Evolutionary conservation across 768 basidiomycete species (phyloP).

Genomic region (Imleria badia): DNA sequence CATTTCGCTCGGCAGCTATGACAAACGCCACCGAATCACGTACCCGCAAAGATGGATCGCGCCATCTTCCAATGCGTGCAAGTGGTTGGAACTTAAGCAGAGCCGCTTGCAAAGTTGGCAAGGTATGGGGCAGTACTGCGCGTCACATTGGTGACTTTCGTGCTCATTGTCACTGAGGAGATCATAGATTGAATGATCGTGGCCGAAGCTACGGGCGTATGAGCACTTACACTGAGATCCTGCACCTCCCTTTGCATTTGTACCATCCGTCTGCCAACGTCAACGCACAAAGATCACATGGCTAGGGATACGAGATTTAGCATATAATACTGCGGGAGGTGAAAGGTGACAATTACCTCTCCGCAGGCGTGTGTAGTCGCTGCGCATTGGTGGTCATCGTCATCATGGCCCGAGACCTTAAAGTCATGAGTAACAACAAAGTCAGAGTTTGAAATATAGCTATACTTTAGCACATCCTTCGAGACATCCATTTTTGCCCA

Average conservation of each 20-base stretch:
- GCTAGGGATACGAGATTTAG: constrained; percentile 29
- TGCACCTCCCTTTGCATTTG: constrained; percentile 45
- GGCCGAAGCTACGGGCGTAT: neutral
- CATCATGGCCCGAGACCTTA: constrained; percentile 48
- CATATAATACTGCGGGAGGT: neutral
- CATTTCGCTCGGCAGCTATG: constrained; percentile 4
- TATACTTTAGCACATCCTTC: constrained; percentile 51
- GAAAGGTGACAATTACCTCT: constrained; percentile 36
- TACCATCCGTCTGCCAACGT: constrained; percentile 29
- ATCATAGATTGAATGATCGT: neutral
- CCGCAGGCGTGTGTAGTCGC: constrained; percentile 55
- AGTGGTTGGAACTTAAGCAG: constrained; percentile 47
- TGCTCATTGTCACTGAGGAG: constrained; percentile 46
- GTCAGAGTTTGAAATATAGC: neutral
- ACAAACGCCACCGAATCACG: constrained; percentile 4
- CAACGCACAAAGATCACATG: constrained; percentile 40
- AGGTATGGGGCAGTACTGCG: constrained; percentile 48
- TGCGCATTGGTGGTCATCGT: constrained; percentile 52
- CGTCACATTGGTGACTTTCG: constrained; percentile 47
- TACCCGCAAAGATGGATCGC: constrained; percentile 61
- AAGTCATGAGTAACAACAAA: neutral
- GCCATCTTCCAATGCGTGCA: constrained; percentile 46
- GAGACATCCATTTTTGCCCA: constrained; percentile 50
- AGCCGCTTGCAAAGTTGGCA: constrained; percentile 57
- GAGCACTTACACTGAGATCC: constrained; percentile 38